A percentile compares a stretch with the other conserved stretches of the same genome.
Evolutionary conservation across 208 protist species (phyloP).

Genomic region (Wallacemonas sp.): DNA sequence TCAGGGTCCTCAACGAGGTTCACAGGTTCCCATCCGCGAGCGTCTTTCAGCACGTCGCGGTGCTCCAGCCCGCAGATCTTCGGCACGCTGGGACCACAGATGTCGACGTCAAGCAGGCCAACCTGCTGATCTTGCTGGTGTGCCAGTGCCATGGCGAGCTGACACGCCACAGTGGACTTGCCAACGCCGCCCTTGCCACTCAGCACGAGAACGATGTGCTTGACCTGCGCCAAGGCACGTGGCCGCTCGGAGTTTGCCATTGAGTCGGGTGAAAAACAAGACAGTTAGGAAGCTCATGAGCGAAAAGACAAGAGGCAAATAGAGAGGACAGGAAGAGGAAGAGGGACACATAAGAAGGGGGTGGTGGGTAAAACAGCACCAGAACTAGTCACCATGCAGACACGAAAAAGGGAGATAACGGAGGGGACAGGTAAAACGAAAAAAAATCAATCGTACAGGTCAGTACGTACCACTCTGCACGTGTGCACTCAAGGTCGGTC

Average conservation of each 20-base stretch:
- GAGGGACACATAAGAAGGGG: neutral
- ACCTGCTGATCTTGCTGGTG: constrained; percentile 71
- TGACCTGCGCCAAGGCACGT: constrained; percentile 62
- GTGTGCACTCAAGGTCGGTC: too few species aligned
- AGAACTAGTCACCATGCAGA: too few species aligned
- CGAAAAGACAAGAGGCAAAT: too few species aligned
- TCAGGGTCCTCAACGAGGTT: constrained; percentile 23
- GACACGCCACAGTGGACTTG: constrained; percentile 98
- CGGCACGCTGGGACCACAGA: constrained; percentile 94
- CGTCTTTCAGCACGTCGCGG: constrained; percentile 84
- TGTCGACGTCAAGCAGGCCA: constrained; percentile 92
- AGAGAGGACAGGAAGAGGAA: neutral
- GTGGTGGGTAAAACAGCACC: too few species aligned
- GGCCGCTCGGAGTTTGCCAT: constrained; percentile 7
- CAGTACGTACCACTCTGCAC: too few species aligned
- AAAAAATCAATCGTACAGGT: too few species aligned
- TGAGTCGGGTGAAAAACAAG: too few species aligned
- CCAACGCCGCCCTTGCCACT: constrained; percentile 99
- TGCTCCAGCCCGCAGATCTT: constrained; percentile 97
- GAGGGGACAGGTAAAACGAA: too few species aligned
- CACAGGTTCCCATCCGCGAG: constrained; percentile 85
- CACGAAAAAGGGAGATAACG: too few species aligned
- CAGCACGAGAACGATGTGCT: constrained; percentile 98
- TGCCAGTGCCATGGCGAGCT: constrained; percentile 95
- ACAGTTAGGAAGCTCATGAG: too few species aligned